phyloP scores from a whole-genome alignment of 1,284 basidiomycete genomes.

The Microbotryum intermedium region DNA sequence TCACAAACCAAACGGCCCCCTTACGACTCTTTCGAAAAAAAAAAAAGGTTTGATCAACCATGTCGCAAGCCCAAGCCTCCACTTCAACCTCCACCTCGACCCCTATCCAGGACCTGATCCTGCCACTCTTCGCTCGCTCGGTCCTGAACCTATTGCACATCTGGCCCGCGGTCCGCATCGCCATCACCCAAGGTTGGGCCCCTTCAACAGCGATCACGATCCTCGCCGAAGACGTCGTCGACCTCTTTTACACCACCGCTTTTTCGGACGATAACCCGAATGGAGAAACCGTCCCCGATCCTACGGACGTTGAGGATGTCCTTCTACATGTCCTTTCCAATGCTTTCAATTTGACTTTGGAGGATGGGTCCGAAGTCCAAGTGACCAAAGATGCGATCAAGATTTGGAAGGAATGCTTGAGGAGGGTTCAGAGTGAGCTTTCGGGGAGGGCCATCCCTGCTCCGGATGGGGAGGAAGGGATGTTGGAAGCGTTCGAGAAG shows the following conservation, averaged over 20 bases:
- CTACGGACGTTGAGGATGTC: constrained; percentile 64
- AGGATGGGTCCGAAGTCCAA: constrained; percentile 65
- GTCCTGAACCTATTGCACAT: constrained; percentile 64
- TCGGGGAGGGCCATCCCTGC: neutral
- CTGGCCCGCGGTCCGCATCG: constrained; percentile 75
- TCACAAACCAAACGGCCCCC: no score
- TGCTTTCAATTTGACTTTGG: constrained; percentile 70
- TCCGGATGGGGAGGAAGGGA: constrained; percentile 41
- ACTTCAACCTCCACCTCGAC: neutral
- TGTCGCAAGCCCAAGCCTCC: no score
- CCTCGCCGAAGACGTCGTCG: constrained; percentile 62
- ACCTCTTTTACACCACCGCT: constrained; percentile 55
- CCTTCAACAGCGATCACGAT: constrained; percentile 48
- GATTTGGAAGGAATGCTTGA: constrained; percentile 27
- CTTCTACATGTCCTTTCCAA: constrained; percentile 64
- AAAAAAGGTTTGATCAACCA: no score
- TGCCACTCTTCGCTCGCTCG: constrained; percentile 68
- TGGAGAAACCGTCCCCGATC: constrained; percentile 43
- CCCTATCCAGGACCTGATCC: constrained; percentile 14
- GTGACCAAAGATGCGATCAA: constrained; percentile 52
- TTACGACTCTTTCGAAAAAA: no score
- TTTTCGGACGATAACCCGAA: neutral
- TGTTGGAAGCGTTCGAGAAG: constrained; percentile 52
- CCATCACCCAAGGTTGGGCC: constrained; percentile 73
- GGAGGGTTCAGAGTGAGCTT: neutral